Percentiles rank a stretch among this genome's conserved stretches.
These are phyloP conservation scores for Penicillium sp. DNA, from an alignment of 2,329 filamentous ascomycete species.

Conservation along the genomic window DNA sequence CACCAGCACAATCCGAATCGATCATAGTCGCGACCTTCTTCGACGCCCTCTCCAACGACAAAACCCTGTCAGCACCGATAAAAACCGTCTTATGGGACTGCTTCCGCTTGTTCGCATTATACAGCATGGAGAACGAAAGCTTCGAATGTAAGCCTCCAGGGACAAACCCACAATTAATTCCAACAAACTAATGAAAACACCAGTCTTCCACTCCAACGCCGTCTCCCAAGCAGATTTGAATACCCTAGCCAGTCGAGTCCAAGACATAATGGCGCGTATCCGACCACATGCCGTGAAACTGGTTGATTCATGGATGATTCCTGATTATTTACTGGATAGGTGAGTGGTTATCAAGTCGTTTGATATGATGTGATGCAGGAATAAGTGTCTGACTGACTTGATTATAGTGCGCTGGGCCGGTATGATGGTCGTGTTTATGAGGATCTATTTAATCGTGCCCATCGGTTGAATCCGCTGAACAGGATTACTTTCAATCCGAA, in stretches of 20 bases:
- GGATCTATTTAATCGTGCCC: constrained; percentile 53
- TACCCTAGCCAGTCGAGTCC: constrained; percentile 41
- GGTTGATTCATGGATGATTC: constrained; percentile 55
- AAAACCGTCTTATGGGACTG: constrained; percentile 40
- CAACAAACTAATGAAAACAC: not conserved
- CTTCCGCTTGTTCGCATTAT: constrained; percentile 51
- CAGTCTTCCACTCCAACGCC: constrained; percentile 30
- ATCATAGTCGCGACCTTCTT: too few relatives aligned
- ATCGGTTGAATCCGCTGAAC: constrained; percentile 54
- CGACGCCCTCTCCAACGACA: too few relatives aligned
- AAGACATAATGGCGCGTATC: constrained; percentile 50
- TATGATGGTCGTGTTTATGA: constrained; percentile 57
- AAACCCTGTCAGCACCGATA: not conserved
- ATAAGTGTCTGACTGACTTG: not conserved
- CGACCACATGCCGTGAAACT: constrained; percentile 54
- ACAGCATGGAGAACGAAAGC: constrained; percentile 48
- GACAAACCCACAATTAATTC: not conserved
- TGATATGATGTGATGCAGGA: not conserved
- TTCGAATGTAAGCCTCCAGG: constrained; percentile 6
- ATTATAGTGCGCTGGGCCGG: constrained; percentile 49
- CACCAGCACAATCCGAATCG: too few relatives aligned
- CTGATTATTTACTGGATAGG: constrained; percentile 53
- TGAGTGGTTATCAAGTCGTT: constrained; percentile 7
- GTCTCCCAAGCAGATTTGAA: constrained; percentile 46
- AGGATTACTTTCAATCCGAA: constrained; percentile 50